phyloP scores from a whole-genome alignment of 1,284 basidiomycete species.

The Austroboletus rostrupii region DNA sequence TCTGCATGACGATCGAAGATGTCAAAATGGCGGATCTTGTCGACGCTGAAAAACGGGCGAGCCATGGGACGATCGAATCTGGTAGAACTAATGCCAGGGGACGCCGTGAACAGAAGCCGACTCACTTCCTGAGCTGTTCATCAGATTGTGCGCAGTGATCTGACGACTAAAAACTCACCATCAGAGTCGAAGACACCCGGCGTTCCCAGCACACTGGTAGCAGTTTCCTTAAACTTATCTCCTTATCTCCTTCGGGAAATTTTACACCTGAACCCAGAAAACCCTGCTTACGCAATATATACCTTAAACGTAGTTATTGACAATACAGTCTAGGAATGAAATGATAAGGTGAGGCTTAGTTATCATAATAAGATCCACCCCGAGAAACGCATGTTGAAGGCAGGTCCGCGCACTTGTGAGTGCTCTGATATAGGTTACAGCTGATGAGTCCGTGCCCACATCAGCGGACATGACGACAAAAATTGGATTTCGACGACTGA shows the following conservation, averaged over 20 bases:
- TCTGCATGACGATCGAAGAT: slow-evolving; percentile 42
- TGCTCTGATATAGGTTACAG: slow-evolving; percentile 10
- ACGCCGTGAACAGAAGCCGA: neutral
- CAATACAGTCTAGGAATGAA: slow-evolving; percentile 31
- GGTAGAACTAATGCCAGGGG: neutral
- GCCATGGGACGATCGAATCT: slow-evolving; percentile 45
- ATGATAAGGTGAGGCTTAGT: slow-evolving; percentile 31
- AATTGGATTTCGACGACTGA: slow-evolving; percentile 1
- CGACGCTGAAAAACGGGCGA: slow-evolving; percentile 43
- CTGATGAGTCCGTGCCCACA: slow-evolving; percentile 8
- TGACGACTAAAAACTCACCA: neutral
- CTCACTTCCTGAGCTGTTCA: slow-evolving; percentile 33
- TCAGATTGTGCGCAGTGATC: neutral
- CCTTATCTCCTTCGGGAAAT: slow-evolving; percentile 25
- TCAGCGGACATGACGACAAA: neutral
- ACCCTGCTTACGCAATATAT: neutral
- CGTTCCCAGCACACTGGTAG: slow-evolving; percentile 37
- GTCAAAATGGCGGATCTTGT: slow-evolving; percentile 45
- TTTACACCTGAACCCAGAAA: slow-evolving; percentile 9
- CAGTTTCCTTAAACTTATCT: slow-evolving; percentile 25
- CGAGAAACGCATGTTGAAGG: slow-evolving; percentile 27
- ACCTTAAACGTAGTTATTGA: slow-evolving; percentile 43
- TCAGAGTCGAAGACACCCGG: slow-evolving; percentile 41
- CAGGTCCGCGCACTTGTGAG: slow-evolving; percentile 13
- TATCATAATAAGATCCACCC: slow-evolving; percentile 33